Conservation (phyloP, 2,329 filamentous ascomycete species). For the Neonectria magnoliae region DNA sequence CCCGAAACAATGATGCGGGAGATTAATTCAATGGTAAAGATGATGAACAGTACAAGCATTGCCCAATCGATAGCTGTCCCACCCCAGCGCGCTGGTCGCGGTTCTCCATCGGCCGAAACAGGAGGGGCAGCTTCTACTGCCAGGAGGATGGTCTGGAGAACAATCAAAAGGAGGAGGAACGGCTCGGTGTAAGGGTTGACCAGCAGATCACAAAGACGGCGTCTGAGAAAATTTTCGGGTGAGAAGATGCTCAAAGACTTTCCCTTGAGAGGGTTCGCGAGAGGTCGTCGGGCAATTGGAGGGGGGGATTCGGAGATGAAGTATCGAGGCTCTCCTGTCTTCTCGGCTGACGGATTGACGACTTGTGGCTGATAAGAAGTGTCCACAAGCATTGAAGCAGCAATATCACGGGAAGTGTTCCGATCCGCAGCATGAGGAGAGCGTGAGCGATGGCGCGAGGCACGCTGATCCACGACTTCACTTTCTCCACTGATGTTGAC, state of each 20-base stretch:
- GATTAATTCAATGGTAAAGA: slow-evolving; percentile 88
- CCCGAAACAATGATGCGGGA: slow-evolving; percentile 92
- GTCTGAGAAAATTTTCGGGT: slow-evolving; percentile 78
- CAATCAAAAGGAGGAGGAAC: slow-evolving; percentile 84
- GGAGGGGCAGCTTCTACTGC: slow-evolving; percentile 81
- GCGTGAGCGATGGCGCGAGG: slow-evolving; percentile 68
- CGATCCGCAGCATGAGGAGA: slow-evolving; percentile 60
- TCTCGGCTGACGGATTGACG: slow-evolving; percentile 57
- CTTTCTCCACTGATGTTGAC: slow-evolving; percentile 97
- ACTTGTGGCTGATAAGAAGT: slow-evolving; percentile 63
- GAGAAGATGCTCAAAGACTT: slow-evolving; percentile 87
- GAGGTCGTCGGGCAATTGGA: slow-evolving; percentile 28
- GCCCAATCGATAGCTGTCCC: slow-evolving; percentile 77
- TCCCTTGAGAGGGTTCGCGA: slow-evolving; percentile 81
- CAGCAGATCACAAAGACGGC: slow-evolving; percentile 81
- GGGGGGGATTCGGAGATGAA: slow-evolving; percentile 30
- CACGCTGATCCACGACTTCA: slow-evolving; percentile 79
- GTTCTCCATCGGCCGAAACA: slow-evolving; percentile 72
- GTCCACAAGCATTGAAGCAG: slow-evolving; percentile 53
- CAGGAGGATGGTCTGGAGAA: slow-evolving; percentile 88
- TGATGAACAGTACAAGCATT: slow-evolving; percentile 82
- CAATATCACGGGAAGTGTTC: slow-evolving; percentile 39
- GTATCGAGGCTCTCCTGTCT: slow-evolving; percentile 45
- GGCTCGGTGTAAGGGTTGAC: slow-evolving; percentile 90
- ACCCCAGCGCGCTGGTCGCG: slow-evolving; percentile 73